Conservation (phyloP, 2,329 filamentous ascomycete species). For the Trichoderma gracile region DNA sequence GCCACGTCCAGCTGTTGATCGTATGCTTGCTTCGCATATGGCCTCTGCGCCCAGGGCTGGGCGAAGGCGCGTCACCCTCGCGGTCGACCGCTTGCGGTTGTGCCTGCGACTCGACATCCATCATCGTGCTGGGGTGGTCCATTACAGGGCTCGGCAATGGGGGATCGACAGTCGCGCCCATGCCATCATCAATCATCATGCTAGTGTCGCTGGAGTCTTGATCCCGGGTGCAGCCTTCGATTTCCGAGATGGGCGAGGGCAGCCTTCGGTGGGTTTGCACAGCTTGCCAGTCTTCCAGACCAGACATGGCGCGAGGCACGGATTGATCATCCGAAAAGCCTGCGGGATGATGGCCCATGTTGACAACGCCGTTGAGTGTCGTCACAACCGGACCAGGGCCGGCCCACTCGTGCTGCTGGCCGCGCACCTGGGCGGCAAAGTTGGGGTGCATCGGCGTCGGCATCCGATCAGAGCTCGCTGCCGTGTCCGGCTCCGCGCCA, state of each 20-base stretch:
- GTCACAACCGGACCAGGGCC: constrained; percentile 39
- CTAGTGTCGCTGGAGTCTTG: constrained; percentile 35
- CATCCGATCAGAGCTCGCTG: constrained; percentile 53
- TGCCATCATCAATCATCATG: constrained; percentile 40
- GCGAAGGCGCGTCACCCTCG: constrained; percentile 43
- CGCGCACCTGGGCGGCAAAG: constrained; percentile 57
- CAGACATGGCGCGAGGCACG: constrained; percentile 52
- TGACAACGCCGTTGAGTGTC: constrained; percentile 41
- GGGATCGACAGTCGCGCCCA: constrained; percentile 33
- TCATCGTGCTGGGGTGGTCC: constrained; percentile 43
- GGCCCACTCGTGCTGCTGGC: constrained; percentile 50
- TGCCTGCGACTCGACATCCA: constrained; percentile 39
- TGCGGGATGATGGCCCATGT: constrained; percentile 44
- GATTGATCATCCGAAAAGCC: constrained; percentile 45
- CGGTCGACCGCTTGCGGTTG: constrained; percentile 32
- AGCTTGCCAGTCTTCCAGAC: constrained; percentile 51
- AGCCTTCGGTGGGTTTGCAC: constrained; percentile 56
- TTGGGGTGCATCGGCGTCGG: constrained; percentile 61
- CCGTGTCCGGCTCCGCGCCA: constrained; percentile 55
- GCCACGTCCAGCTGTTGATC: constrained; percentile 60
- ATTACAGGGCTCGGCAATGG: constrained; percentile 40
- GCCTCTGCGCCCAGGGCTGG: constrained; percentile 54
- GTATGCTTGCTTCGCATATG: constrained; percentile 62
- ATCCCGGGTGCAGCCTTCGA: constrained; percentile 50
- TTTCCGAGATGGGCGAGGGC: constrained; percentile 62